phyloP scores from a whole-genome alignment of 306 rosid species.

The Rosa rugosa region DNA sequence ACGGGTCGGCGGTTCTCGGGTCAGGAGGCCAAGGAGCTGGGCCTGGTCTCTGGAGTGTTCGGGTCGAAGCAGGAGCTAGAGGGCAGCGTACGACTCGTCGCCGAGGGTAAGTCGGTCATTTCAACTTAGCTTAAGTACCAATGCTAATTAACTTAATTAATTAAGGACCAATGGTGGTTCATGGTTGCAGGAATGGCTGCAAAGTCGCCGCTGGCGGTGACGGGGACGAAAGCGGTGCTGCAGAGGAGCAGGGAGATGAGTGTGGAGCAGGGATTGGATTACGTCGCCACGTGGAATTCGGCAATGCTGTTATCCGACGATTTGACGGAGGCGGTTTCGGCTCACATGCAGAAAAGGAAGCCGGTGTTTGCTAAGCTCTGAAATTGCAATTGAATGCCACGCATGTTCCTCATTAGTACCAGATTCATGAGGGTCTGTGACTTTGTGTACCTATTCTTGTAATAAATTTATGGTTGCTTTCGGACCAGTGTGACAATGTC shows the following conservation, averaged over 20 bases:
- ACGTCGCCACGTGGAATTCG: constrained; percentile 81
- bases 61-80: constrained; percentile 49
- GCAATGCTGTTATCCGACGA: constrained; percentile 61
- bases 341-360: constrained; percentile 52
- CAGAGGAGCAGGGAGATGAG: constrained; percentile 69
- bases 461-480: neutral
- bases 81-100: constrained; percentile 40
- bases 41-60: constrained; percentile 61
- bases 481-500: too few species aligned
- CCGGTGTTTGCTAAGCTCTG: constrained; percentile 76
- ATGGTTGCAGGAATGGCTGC: constrained; percentile 53
- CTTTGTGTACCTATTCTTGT: neutral
- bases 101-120: constrained; percentile 47
- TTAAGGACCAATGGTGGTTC: neutral
- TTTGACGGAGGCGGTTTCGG: constrained; percentile 57
- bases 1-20: constrained; percentile 76
- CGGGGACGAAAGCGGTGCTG: constrained; percentile 78
- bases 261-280: constrained; percentile 79
- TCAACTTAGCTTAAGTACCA: accelerated
- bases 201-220: constrained; percentile 71
- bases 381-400: neutral
- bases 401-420: neutral
- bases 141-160: neutral
- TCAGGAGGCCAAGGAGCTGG: constrained; percentile 65
- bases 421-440: neutral